These are phyloP conservation scores for Pinguiococcus pyrenoidosus DNA, from an alignment of 108 stramenopile species.

Conservation along the genomic window DNA sequence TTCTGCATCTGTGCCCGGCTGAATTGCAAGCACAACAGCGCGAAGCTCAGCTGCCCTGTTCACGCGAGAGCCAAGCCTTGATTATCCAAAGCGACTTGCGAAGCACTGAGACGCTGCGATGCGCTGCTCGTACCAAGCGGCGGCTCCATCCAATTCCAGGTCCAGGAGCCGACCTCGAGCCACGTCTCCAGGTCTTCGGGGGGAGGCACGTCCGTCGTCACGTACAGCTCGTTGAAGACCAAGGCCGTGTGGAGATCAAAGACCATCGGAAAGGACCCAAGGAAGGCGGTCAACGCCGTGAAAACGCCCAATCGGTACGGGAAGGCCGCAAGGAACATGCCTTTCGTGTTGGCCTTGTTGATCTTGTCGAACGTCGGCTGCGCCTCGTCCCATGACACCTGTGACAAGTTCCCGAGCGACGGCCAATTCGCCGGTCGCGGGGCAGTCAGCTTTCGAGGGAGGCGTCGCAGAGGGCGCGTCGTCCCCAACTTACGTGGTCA, in stretches of 20 bases:
- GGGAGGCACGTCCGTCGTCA: slow-evolving; percentile 62
- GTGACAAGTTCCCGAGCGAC: neutral
- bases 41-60: slow-evolving; percentile 64
- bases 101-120: neutral
- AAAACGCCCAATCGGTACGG: slow-evolving; percentile 59
- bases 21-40: slow-evolving; percentile 60
- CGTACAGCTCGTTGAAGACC: slow-evolving; percentile 63
- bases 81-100: neutral
- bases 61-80: neutral
- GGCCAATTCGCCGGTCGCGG: neutral
- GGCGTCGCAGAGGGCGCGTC: no score
- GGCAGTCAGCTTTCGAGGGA: neutral
- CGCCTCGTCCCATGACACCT: neutral
- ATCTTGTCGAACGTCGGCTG: slow-evolving; percentile 12
- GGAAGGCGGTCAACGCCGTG: slow-evolving; percentile 31
- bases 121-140: no score
- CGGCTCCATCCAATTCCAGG: no score
- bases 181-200: slow-evolving; percentile 59
- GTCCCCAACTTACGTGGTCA: no score
- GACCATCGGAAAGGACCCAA: slow-evolving; percentile 52
- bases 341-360: slow-evolving; percentile 35
- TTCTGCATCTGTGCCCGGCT: slow-evolving; percentile 57
- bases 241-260: slow-evolving; percentile 50
- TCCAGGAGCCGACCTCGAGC: slow-evolving; percentile 60
- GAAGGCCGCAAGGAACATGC: slow-evolving; percentile 34